A percentile compares a stretch with the other conserved stretches of the same genome.
Conservation (phyloP, 352 stramenopile species). For the Phytophthora pistaciae region DNA sequence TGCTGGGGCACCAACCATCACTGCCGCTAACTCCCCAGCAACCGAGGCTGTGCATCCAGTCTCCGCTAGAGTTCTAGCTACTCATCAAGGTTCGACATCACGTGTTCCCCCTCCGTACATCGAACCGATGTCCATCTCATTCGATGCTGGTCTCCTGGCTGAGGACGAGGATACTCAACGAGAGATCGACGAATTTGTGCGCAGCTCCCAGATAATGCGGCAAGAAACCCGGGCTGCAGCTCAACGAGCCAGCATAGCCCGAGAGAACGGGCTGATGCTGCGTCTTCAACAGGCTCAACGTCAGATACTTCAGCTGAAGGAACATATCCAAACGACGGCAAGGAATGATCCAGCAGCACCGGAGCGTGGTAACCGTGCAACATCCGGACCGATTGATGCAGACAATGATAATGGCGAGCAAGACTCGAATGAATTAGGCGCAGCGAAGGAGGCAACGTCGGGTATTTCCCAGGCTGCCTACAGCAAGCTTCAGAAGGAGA, state of each 20-base stretch:
- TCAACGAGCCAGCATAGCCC: conserved; percentile 46
- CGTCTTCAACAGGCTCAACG: conserved; percentile 79
- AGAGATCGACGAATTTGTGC: conserved; percentile 66
- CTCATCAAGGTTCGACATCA: neutral
- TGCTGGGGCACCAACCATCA: conserved; percentile 8
- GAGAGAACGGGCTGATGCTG: conserved; percentile 69
- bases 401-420: conserved; percentile 1
- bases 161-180: conserved; percentile 52
- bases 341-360: conserved; percentile 5
- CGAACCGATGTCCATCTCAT: conserved; percentile 30
- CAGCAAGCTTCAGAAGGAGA: conserved; percentile 60
- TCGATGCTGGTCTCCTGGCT: conserved; percentile 32
- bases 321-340: conserved; percentile 56
- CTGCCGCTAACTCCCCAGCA: conserved; percentile 10
- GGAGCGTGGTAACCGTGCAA: neutral
- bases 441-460: neutral
- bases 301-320: conserved; percentile 74
- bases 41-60: conserved; percentile 25
- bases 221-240: conserved; percentile 33
- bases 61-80: conserved; percentile 7
- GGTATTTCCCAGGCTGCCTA: conserved; percentile 19
- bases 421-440: neutral
- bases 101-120: conserved; percentile 10
- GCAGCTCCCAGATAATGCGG: conserved; percentile 48
- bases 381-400: neutral